These are phyloP conservation scores for Fonsecaea erecta DNA, from an alignment of 2,329 filamentous ascomycete species.

Conservation along the genomic window DNA sequence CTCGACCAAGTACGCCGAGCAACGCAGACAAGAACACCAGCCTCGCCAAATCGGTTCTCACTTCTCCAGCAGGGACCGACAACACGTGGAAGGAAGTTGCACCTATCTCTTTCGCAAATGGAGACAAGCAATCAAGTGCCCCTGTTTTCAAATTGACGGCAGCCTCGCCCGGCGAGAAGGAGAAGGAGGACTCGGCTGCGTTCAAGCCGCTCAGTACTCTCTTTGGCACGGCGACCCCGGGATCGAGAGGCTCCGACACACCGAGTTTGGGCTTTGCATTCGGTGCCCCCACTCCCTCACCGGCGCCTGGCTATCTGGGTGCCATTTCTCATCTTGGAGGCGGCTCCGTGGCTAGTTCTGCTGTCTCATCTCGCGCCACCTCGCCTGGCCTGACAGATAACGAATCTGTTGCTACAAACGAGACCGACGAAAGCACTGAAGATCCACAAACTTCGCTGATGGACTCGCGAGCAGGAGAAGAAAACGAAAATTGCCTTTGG, in stretches of 20 bases:
- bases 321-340: constrained; percentile 38
- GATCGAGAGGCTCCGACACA: constrained; percentile 30
- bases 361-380: constrained; percentile 49
- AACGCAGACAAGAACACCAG: constrained; percentile 29
- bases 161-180: constrained; percentile 36
- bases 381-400: constrained; percentile 55
- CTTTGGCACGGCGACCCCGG: constrained; percentile 39
- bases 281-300: constrained; percentile 36
- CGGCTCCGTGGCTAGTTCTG: constrained; percentile 45
- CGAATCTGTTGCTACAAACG: constrained; percentile 45
- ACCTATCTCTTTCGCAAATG: constrained; percentile 54
- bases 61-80: constrained; percentile 41
- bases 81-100: constrained; percentile 55
- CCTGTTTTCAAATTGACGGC: constrained; percentile 40
- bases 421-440: constrained; percentile 57
- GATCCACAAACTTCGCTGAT: constrained; percentile 71
- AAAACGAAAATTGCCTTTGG: constrained; percentile 71
- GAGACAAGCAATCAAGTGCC: constrained; percentile 38
- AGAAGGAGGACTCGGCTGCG: constrained; percentile 30
- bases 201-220: constrained; percentile 42
- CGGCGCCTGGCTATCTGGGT: constrained; percentile 38
- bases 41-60: constrained; percentile 29
- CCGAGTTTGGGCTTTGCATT: constrained; percentile 48
- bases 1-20: constrained; percentile 37
- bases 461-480: constrained; percentile 68